Evolutionary conservation across 2,329 filamentous ascomycete species (phyloP), one percentile per base, ranked within the genome.

Genomic region (Hymenoscyphus infarciens): DNA sequence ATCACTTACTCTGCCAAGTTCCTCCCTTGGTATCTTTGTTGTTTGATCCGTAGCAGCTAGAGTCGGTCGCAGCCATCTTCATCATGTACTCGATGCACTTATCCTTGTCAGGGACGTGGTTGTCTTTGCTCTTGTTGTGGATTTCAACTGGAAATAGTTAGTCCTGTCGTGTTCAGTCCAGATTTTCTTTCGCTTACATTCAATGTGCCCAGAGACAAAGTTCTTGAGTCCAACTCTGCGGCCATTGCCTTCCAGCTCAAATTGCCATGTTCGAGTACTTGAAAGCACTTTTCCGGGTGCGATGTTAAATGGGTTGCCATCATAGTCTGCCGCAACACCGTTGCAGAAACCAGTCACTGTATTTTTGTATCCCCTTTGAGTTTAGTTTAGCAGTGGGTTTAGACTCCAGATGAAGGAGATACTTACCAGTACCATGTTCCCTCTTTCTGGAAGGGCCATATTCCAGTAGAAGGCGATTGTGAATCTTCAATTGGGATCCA

Each of bases 1-100:
- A 42, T 42, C n/a, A 42, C 29, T 38, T 22, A 57, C 29, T 29
- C 22, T 57, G 55, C 15, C 33, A 57, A 39, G 55, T 35, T 35
- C 55, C 55, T 54, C 55, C 55, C 55, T 57, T 57, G 22, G 55
- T 57, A 57, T 57, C 55, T 15, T 38, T 57, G 29, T 57, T 57
- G 29, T 57, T 57, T 3, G 13, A 19, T 7, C 55, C 55, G 38
- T 57, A 57, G 33, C 55, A 57, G 15, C 33, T 57, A 13, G 19
- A 33, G 19, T 5, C n/a, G 11, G 29, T 57, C 2, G 29, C 33
- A 19, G 55, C 55, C 55, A 57, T 42, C 31, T 57, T 35, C 55
- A 57, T 57, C 29, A 57, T 22, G 33, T 57, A 57, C 16, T 57
- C 33, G 29, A 25, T 57, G 6, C 55, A 57, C 27, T 57, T 38